Evolutionary conservation across 495 filamentous ascomycete genomes (phyloP).

Genomic region (Opeltia flavorubescens): DNA sequence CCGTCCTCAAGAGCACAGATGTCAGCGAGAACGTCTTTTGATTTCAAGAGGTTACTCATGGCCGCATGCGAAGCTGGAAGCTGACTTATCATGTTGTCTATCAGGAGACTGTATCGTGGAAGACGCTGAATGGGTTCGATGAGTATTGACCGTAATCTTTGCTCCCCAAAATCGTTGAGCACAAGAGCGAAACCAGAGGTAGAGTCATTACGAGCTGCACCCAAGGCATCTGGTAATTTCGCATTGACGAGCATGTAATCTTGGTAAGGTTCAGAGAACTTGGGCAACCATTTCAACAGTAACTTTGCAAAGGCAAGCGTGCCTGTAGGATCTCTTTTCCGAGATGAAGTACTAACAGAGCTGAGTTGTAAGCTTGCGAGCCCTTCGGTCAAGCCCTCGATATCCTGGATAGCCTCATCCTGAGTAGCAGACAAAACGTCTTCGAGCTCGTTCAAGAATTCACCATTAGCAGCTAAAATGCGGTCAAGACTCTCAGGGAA

Average conservation of each 20-base stretch:
- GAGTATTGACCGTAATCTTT: conserved; percentile 75
- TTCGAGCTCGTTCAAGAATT: conserved; percentile 61
- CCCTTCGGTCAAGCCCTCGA: conserved; percentile 23
- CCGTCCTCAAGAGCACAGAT: conserved; percentile 81
- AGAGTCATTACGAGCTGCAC: conserved; percentile 51
- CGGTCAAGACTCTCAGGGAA: conserved; percentile 67
- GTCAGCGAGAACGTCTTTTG: conserved; percentile 80
- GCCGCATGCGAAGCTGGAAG: conserved; percentile 76
- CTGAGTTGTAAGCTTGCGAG: conserved; percentile 1
- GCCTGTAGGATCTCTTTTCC: conserved; percentile 55
- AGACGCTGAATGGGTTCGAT: conserved; percentile 95
- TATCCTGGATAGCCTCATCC: conserved; percentile 56
- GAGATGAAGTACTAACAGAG: conserved; percentile 31
- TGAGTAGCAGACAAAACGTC: conserved; percentile 71
- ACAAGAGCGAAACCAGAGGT: conserved; percentile 67
- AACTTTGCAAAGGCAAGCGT: conserved; percentile 58
- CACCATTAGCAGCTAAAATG: conserved; percentile 66
- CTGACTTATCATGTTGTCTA: conserved; percentile 81
- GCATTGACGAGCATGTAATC: conserved; percentile 81
- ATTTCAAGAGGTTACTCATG: conserved; percentile 62
- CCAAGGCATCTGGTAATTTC: conserved; percentile 67
- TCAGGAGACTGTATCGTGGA: conserved; percentile 86
- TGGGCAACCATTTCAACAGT: conserved; percentile 78
- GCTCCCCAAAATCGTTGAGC: conserved; percentile 76
- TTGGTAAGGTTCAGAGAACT: conserved; percentile 76